A percentile compares a stretch with the other conserved stretches of the same genome.
phyloP scores from a whole-genome alignment of 306 rosid species.

The Mucuna pruriens region DNA sequence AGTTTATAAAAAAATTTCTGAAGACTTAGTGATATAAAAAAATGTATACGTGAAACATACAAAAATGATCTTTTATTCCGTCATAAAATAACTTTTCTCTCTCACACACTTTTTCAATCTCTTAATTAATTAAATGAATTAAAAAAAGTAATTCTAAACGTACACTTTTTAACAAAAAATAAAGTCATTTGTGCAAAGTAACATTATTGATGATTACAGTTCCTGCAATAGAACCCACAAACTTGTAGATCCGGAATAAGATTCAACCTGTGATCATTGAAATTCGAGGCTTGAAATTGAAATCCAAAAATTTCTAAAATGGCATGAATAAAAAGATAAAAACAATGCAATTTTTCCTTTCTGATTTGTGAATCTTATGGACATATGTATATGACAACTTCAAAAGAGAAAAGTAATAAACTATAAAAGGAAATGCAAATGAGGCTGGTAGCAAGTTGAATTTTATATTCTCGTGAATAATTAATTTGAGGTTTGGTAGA shows the following conservation, averaged over 20 bases:
- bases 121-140: neutral
- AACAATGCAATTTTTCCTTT: neutral
- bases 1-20: too few species aligned
- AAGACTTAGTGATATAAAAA: neutral
- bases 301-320: neutral
- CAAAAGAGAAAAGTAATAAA: too few species aligned
- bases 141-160: neutral
- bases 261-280: neutral
- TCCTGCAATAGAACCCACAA: neutral
- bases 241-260: neutral
- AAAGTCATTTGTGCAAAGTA: neutral
- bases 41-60: neutral
- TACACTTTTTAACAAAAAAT: neutral
- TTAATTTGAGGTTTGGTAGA: neutral
- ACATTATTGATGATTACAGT: neutral
- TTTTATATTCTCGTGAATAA: neutral
- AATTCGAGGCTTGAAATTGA: neutral
- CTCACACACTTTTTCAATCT: neutral
- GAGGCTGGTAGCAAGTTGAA: too few species aligned
- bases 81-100: neutral
- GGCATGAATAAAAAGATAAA: neutral
- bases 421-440: too few species aligned
- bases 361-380: too few species aligned
- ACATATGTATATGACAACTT: too few species aligned
- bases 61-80: neutral